Base-by-base conservation (phyloP, 2,329 filamentous ascomycete species). In the Cercospora zeina region DNA sequence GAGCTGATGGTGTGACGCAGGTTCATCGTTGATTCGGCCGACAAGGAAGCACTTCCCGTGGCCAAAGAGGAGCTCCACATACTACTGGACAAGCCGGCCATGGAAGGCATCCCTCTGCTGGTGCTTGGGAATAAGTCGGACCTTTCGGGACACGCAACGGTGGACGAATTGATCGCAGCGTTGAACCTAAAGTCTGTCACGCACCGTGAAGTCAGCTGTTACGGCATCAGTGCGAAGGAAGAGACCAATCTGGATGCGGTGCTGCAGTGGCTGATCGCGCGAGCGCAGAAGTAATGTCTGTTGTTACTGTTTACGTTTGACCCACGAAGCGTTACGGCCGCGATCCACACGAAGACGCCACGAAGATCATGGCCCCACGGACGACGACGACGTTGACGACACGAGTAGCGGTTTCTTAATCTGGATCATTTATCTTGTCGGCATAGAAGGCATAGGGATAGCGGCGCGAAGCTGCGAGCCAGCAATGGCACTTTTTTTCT, bases 211-310 rank as follows among this genome's bases (percentile, higher is more conserved):
- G 93, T 99, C 70, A 96, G 91, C 79, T 97, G 95, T 80, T 99
- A 99, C 77, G 93, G 93, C 65, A 97, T 99, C 79, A 97, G 93
- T 76, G 95, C 93, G 64, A 97, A 97, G 78, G 93, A 97, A 76
- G 95, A 99, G 80, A 99, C 93, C 62, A 99, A 99, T 79, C 86
- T 99, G 68, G 93, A 99, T 74, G 95, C 93, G 6, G 95, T 99
- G 57, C 82, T 99, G 71, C 90, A 96, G 76, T 99, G 95, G 90
- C 82, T 99, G 75, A 93, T 99, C 77, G 93, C 92, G 69, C 89
- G 90, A 76, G 89, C 92, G 66, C 91, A 83, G 74, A 88, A 88
- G 79, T 92, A 69, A 67, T 14, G 21, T 49, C 47, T 51, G 27
- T 31, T 51, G 33, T 37, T 54, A 42, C 45, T 51, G 42, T 53